A percentile compares a stretch with the other conserved stretches of the same genome.
These are phyloP conservation scores for Pezicula rhizophila DNA, from an alignment of 2,329 filamentous ascomycete genomes.

Conservation along the genomic window DNA sequence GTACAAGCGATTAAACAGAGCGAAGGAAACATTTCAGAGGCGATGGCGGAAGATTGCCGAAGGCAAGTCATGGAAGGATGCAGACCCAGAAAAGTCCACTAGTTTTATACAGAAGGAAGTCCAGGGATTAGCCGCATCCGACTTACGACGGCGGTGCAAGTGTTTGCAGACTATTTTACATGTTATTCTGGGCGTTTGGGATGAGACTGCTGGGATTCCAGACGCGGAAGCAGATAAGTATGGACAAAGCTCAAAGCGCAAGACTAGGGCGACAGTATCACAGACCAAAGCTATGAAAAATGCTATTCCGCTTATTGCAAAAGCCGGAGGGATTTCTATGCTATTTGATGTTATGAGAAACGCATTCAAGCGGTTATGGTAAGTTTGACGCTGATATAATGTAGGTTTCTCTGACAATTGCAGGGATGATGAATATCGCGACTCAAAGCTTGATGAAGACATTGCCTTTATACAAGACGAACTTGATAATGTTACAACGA, in stretches of 20 bases:
- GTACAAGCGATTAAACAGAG: constrained; percentile 68
- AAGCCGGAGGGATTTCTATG: constrained; percentile 32
- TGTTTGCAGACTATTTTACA: constrained; percentile 54
- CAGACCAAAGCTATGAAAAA: constrained; percentile 56
- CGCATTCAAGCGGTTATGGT: constrained; percentile 26
- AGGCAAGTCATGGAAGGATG: constrained; percentile 59
- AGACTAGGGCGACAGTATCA: constrained; percentile 42
- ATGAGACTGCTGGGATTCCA: constrained; percentile 51
- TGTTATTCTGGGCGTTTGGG: constrained; percentile 65
- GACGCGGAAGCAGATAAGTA: constrained; percentile 32
- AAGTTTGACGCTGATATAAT: constrained; percentile 10
- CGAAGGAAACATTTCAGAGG: constrained; percentile 70
- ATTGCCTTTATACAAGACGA: constrained; percentile 44
- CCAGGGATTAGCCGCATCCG: constrained; percentile 35
- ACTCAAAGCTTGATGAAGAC: constrained; percentile 24
- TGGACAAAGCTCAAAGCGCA: constrained; percentile 37
- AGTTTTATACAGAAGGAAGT: constrained; percentile 54
- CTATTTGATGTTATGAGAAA: constrained; percentile 26
- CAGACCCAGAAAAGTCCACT: constrained; percentile 47
- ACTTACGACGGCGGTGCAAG: constrained; percentile 43
- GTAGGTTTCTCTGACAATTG: constrained; percentile 6
- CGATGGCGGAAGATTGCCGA: constrained; percentile 56
- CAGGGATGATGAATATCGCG: constrained; percentile 29
- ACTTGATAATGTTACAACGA: constrained; percentile 56
- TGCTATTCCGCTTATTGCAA: constrained; percentile 45